phyloP scores from a whole-genome alignment of 495 filamentous ascomycete species.

The Bryoglossum gracile region DNA sequence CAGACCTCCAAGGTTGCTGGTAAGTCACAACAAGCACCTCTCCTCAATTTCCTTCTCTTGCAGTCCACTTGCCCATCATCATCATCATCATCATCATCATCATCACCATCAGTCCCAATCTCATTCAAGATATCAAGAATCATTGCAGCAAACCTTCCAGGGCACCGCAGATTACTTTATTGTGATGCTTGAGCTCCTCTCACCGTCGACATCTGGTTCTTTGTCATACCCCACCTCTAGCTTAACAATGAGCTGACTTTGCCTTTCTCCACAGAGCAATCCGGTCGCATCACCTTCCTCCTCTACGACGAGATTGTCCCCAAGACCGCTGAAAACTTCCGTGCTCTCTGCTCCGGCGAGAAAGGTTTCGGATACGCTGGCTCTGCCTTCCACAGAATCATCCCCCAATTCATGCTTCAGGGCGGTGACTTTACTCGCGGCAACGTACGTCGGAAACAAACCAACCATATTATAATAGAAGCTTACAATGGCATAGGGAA shows the following conservation, averaged over 20 bases:
- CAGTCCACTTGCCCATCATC: too few relatives aligned
- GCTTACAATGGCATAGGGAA: conserved; percentile 48
- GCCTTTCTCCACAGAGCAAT: conserved; percentile 46
- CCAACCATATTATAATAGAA: background rate
- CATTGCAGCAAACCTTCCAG: too few relatives aligned
- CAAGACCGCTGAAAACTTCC: conserved; percentile 92
- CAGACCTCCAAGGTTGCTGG: conserved; percentile 49
- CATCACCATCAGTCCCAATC: too few relatives aligned
- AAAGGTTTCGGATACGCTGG: conserved; percentile 68
- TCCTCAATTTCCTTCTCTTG: conserved; percentile 9
- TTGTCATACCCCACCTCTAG: too few relatives aligned
- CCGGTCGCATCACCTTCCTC: conserved; percentile 79
- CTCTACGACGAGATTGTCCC: conserved; percentile 85
- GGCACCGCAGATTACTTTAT: too few relatives aligned
- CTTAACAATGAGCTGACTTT: conserved; percentile 20
- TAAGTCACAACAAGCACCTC: conserved; percentile 39
- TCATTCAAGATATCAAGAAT: too few relatives aligned
- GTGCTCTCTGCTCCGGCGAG: conserved; percentile 85
- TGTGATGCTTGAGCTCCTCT: too few relatives aligned
- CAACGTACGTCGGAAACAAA: conserved; percentile 58
- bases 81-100: conserved; percentile 13
- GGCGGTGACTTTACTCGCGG: conserved; percentile 97
- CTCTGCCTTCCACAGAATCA: conserved; percentile 76
- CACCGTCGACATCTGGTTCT: conserved; percentile 6
- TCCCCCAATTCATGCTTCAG: conserved; percentile 97